These are phyloP conservation scores for Malus asiatica DNA, from an alignment of 306 rosid species.

Conservation along the genomic window DNA sequence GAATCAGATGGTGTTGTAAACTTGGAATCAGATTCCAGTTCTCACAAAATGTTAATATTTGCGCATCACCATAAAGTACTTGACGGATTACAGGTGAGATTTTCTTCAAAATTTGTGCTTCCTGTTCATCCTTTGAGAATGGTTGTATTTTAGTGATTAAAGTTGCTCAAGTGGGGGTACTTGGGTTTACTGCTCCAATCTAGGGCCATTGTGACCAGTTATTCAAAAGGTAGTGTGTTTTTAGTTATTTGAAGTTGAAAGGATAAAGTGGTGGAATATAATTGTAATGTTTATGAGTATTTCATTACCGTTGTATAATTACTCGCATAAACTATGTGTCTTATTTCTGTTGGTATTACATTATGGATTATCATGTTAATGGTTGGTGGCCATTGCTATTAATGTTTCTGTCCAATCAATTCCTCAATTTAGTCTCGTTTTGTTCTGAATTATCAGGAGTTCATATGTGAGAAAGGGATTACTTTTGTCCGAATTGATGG, in stretches of 20 bases:
- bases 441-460: constrained; percentile 45
- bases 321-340: neutral
- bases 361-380: neutral
- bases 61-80: constrained; percentile 94
- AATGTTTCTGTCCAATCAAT: neutral
- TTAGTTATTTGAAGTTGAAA: neutral
- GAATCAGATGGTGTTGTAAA: constrained; percentile 43
- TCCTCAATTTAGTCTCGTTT: neutral
- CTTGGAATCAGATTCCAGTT: constrained; percentile 28
- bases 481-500: constrained; percentile 89
- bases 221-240: neutral
- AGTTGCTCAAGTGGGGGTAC: neutral
- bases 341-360: neutral
- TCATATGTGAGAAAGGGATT: constrained; percentile 69
- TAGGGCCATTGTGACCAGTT: neutral
- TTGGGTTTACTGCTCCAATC: neutral
- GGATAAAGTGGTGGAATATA: neutral
- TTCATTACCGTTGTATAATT: neutral
- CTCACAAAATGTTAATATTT: constrained; percentile 83
- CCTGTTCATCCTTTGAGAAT: constrained; percentile 13
- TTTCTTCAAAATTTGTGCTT: constrained; percentile 14
- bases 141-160: neutral
- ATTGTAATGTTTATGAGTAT: neutral
- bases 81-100: constrained; percentile 73
- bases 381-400: neutral